Percentiles rank a stretch among this genome's conserved stretches.
These are phyloP conservation scores for Ophioceras dolichostomum DNA, from an alignment of 2,329 filamentous ascomycete genomes.

Conservation along the genomic window DNA sequence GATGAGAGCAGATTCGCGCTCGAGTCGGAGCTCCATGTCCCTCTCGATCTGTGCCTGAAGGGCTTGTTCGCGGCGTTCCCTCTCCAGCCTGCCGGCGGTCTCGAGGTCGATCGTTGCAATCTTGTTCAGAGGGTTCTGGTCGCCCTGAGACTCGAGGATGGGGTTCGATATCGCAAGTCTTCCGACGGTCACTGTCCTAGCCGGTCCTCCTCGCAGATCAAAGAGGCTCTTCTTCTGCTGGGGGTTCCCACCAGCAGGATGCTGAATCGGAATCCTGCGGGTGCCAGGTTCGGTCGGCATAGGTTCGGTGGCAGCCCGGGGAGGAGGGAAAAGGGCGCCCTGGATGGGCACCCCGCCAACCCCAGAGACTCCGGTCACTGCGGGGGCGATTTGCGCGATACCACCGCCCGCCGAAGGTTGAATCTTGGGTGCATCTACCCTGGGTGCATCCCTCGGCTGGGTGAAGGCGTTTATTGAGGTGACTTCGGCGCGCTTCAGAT, in stretches of 20 bases:
- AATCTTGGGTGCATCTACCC: constrained; percentile 8
- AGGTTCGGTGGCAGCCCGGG: constrained; percentile 17
- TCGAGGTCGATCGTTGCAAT: constrained; percentile 37
- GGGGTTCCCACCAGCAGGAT: background rate
- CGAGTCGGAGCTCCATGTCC: constrained; percentile 6
- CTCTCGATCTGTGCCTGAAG: too few species aligned
- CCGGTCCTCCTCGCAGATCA: constrained; percentile 12
- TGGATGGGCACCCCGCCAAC: constrained; percentile 25
- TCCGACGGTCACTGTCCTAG: constrained; percentile 14
- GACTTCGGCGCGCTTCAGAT: constrained; percentile 29
- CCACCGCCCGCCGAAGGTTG: background rate
- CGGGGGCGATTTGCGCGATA: constrained; percentile 6
- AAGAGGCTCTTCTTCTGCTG: constrained; percentile 16
- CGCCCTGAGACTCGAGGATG: constrained; percentile 24
- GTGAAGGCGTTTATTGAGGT: constrained; percentile 23
- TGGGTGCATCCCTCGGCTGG: constrained; percentile 16
- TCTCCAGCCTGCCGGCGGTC: constrained; percentile 34
- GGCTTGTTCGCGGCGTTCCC: constrained; percentile 26
- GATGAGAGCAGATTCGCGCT: constrained; percentile 17
- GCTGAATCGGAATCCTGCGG: constrained; percentile 8
- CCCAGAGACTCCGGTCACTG: constrained; percentile 18
- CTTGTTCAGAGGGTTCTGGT: constrained; percentile 27
- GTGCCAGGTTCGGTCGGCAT: constrained; percentile 5
- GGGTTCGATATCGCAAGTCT: constrained; percentile 38
- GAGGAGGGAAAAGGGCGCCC: constrained; percentile 28